Evolutionary conservation across 805 yeast genomes (phyloP).

Genomic region (Spathaspora arborariae): DNA sequence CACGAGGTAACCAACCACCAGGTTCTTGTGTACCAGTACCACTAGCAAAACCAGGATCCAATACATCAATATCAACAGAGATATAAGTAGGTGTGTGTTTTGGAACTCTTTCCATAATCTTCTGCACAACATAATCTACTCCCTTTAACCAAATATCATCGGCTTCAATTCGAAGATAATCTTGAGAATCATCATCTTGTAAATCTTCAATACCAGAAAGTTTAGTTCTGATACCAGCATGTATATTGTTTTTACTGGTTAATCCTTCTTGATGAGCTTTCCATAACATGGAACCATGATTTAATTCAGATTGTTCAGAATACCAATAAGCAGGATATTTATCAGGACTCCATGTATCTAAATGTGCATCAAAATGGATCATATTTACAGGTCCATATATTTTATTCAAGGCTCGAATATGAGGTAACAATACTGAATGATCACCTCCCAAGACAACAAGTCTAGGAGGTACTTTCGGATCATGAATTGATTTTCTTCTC

Average conservation of each 20-base stretch:
- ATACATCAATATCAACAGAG: conserved; percentile 70
- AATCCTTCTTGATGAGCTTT: conserved; percentile 70
- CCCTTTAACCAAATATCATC: conserved; percentile 75
- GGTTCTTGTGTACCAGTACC: conserved; percentile 61
- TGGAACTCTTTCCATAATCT: conserved; percentile 54
- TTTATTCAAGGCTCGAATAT: conserved; percentile 58
- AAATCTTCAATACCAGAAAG: conserved; percentile 62
- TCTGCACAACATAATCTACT: conserved; percentile 51
- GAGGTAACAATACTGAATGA: conserved; percentile 73
- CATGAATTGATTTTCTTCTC: conserved; percentile 23
- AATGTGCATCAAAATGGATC: conserved; percentile 81
- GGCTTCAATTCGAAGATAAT: conserved; percentile 65
- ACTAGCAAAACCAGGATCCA: conserved; percentile 56
- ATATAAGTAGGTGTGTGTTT: conserved; percentile 66
- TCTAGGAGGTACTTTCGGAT: conserved; percentile 46
- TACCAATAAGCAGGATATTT: conserved; percentile 64
- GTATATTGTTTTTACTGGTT: conserved; percentile 55
- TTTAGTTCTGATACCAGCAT: conserved; percentile 75
- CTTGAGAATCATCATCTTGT: conserved; percentile 61
- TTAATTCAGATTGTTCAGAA: conserved; percentile 56
- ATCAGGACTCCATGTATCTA: conserved; percentile 78
- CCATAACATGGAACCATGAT: conserved; percentile 88
- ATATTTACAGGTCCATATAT: conserved; percentile 67
- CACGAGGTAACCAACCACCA: conserved; percentile 57
- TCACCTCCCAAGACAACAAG: conserved; percentile 79